A percentile compares a stretch with the other conserved stretches of the same genome.
Evolutionary conservation across 2,329 filamentous ascomycete species (phyloP).

Genomic region (Pseudogymnoascus sp.): DNA sequence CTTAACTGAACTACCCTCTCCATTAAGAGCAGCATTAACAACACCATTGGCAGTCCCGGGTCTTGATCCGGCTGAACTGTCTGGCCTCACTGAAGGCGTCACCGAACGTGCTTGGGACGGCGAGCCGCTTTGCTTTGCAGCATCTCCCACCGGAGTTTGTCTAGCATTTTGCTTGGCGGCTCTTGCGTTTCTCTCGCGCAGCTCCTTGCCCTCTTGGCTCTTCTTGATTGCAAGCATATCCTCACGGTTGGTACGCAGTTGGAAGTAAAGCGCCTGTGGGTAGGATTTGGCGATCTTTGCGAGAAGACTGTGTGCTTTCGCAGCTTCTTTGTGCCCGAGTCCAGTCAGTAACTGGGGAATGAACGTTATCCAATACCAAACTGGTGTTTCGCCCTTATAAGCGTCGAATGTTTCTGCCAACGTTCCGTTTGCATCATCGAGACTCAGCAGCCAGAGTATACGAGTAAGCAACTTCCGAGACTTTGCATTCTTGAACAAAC

Average conservation of each 20-base stretch:
- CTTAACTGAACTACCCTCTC: conserved; percentile 17
- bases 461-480: conserved; percentile 87
- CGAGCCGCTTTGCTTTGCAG: conserved; percentile 25
- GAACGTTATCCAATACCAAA: conserved; percentile 99
- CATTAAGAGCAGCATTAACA: conserved; percentile 16
- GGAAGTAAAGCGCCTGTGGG: conserved; percentile 92
- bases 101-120: conserved; percentile 23
- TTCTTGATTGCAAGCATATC: conserved; percentile 92
- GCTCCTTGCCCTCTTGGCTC: conserved; percentile 68
- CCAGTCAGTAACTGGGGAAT: conserved; percentile 94
- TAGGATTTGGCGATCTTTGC: conserved; percentile 93
- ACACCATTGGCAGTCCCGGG: conserved; percentile 38
- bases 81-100: conserved; percentile 18
- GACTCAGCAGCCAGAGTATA: conserved; percentile 88
- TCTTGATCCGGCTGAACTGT: conserved; percentile 26
- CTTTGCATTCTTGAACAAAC: conserved; percentile 95
- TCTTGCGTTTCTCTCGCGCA: conserved; percentile 27
- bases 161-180: conserved; percentile 32
- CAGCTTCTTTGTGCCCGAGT: conserved; percentile 82
- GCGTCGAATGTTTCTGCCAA: conserved; percentile 84
- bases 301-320: conserved; percentile 75
- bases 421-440: conserved; percentile 79
- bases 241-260: conserved; percentile 84
- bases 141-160: conserved; percentile 15
- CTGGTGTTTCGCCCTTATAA: conserved; percentile 93